Conservation (phyloP, 495 filamentous ascomycete genomes). For the Thermothielavioides terrestris region DNA sequence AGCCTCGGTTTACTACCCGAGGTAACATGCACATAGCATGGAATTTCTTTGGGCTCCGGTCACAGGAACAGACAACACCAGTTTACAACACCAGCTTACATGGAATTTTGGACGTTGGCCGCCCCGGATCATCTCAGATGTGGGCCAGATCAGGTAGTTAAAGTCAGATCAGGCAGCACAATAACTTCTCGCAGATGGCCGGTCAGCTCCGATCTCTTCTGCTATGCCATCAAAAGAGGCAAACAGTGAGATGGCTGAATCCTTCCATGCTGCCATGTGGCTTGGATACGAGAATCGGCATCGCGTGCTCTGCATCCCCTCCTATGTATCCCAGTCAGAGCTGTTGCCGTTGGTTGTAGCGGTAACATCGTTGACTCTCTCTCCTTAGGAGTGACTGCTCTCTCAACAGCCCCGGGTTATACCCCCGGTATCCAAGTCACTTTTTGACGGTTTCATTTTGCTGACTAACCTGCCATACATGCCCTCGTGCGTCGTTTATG, state of each 20-base stretch:
- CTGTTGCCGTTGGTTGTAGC: no score
- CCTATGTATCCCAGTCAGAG: no score
- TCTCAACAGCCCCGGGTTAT: slow-evolving; percentile 14
- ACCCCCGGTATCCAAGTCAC: slow-evolving; percentile 14
- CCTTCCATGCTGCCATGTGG: not conserved
- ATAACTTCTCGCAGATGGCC: not conserved
- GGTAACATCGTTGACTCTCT: slow-evolving; percentile 17
- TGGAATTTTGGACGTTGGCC: no score
- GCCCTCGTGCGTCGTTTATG: not conserved
- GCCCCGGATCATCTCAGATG: not conserved
- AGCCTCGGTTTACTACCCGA: no score
- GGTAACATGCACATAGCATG: not conserved
- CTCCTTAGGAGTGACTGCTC: slow-evolving; percentile 9
- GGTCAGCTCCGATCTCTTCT: not conserved
- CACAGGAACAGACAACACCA: not conserved
- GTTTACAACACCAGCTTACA: no score
- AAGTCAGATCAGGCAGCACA: slow-evolving; percentile 6
- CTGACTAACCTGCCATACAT: not conserved
- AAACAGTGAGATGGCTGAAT: not conserved
- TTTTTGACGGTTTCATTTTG: slow-evolving; percentile 1
- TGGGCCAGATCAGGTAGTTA: not conserved
- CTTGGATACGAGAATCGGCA: not conserved
- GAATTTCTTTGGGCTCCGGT: not conserved
- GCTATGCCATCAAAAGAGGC: no score
- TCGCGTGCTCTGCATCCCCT: no score